Conservation (phyloP, 352 stramenopile species). For the Globisporangium parvum region DNA sequence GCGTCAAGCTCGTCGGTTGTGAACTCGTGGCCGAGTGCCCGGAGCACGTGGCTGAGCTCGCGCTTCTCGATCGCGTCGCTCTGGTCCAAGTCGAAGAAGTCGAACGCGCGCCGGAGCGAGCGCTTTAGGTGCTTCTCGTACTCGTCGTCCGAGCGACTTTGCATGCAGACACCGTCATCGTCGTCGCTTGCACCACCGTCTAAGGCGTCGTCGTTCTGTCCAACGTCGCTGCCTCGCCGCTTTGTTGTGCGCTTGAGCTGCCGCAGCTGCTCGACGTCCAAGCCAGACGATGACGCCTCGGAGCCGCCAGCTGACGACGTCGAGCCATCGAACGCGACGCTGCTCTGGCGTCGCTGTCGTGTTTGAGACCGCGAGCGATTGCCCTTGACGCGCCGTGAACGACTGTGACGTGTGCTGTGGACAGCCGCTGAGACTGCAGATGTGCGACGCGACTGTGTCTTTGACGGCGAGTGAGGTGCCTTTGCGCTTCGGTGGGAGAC, state of each 20-base stretch:
- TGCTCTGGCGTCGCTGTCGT: background rate
- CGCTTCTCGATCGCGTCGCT: slow-evolving; percentile 66
- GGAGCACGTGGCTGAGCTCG: slow-evolving; percentile 58
- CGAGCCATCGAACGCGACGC: background rate
- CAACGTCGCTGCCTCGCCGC: background rate
- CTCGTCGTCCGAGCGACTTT: slow-evolving; percentile 44
- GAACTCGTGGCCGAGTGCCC: slow-evolving; percentile 66
- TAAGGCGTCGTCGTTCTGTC: background rate
- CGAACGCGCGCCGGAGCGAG: slow-evolving; percentile 56
- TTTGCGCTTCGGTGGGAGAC: too few relatives aligned
- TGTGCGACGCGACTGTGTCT: too few relatives aligned
- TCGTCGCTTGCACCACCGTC: slow-evolving; percentile 10
- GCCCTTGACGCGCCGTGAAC: background rate
- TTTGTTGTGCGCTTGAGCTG: slow-evolving; percentile 18
- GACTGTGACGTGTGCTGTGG: background rate
- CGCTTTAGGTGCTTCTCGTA: slow-evolving; percentile 58
- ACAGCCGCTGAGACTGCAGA: too few relatives aligned
- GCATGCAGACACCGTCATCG: slow-evolving; percentile 16
- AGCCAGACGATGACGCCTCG: slow-evolving; percentile 21
- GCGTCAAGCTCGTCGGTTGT: slow-evolving; percentile 54
- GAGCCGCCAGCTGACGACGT: slow-evolving; percentile 7
- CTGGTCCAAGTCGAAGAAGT: slow-evolving; percentile 75
- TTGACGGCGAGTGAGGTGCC: too few relatives aligned
- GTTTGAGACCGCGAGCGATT: background rate
- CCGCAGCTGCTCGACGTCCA: slow-evolving; percentile 38